phyloP scores from a whole-genome alignment of 768 basidiomycete species.

The Strobilomyces dryophilus region DNA sequence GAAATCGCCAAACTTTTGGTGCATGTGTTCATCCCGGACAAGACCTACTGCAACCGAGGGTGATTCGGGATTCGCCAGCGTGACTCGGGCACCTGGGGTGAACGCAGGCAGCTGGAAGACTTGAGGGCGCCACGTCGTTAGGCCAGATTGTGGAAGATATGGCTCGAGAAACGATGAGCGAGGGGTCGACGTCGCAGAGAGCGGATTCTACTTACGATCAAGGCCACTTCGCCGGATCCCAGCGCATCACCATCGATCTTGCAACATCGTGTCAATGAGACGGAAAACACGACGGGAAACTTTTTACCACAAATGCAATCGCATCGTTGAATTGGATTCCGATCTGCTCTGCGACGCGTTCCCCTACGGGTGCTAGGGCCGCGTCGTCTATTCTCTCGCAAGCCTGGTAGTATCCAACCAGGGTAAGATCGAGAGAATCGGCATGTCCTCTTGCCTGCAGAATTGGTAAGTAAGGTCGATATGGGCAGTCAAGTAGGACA shows the following conservation, averaged over 20 bases:
- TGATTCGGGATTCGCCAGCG: slow-evolving; percentile 42
- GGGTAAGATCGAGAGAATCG: slow-evolving; percentile 42
- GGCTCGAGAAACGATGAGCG: slow-evolving; percentile 37
- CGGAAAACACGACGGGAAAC: neutral
- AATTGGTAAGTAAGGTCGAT: neutral
- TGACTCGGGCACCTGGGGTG: slow-evolving; percentile 40
- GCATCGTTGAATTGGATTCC: slow-evolving; percentile 52
- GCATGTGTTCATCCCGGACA: slow-evolving; percentile 47
- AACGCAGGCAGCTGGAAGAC: slow-evolving; percentile 40
- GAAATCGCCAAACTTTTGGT: slow-evolving; percentile 68
- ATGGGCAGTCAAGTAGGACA: slow-evolving; percentile 2
- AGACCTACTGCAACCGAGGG: slow-evolving; percentile 46
- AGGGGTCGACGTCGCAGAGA: neutral
- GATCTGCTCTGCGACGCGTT: slow-evolving; percentile 56
- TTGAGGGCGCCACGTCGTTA: slow-evolving; percentile 47
- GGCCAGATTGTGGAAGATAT: slow-evolving; percentile 40
- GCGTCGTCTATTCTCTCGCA: slow-evolving; percentile 59
- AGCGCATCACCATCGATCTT: slow-evolving; percentile 62
- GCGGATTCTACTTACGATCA: slow-evolving; percentile 47
- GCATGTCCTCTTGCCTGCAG: slow-evolving; percentile 58
- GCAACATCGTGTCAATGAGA: slow-evolving; percentile 6
- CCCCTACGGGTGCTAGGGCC: slow-evolving; percentile 60
- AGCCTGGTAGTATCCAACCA: slow-evolving; percentile 78
- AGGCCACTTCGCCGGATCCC: slow-evolving; percentile 46
- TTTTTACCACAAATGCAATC: slow-evolving; percentile 65